Evolutionary conservation across 2,329 filamentous ascomycete species (phyloP).

Genomic region (Magnaporthales sp.): DNA sequence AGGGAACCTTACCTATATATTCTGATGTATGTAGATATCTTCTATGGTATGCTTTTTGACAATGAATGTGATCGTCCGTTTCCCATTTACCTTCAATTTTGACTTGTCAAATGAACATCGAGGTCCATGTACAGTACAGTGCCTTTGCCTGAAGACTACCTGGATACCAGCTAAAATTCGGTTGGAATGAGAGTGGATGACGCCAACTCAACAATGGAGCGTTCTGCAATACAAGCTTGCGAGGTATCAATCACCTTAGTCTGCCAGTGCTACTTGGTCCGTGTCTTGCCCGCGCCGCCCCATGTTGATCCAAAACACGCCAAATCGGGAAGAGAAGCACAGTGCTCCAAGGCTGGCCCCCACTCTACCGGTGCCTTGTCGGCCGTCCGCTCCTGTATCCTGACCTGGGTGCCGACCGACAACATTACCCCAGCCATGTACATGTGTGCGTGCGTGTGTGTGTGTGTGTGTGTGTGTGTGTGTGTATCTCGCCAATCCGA

Average conservation of each 20-base stretch:
- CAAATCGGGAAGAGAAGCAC: background rate
- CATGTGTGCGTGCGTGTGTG: background rate
- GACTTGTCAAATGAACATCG: background rate
- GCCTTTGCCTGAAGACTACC: too few relatives aligned
- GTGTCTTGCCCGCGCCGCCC: background rate
- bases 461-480: background rate
- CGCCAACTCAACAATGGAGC: background rate
- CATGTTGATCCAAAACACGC: background rate
- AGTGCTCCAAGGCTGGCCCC: background rate
- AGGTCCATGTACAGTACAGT: background rate
- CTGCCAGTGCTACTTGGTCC: background rate
- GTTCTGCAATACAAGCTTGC: background rate
- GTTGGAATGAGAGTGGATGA: background rate
- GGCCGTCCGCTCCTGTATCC: background rate
- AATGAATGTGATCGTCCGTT: background rate
- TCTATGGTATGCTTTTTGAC: background rate
- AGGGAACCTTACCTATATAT: background rate
- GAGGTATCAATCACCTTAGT: background rate
- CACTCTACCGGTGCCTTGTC: background rate
- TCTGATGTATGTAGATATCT: background rate
- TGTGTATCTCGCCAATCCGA: background rate
- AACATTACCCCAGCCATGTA: background rate
- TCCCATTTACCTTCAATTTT: too few relatives aligned
- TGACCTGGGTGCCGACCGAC: background rate
- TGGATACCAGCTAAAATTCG: background rate